Evolutionary conservation across 176 grass and related monocot species (phyloP), one percentile per base, ranked within the genome.

Genomic region (Ensete glaucum): DNA sequence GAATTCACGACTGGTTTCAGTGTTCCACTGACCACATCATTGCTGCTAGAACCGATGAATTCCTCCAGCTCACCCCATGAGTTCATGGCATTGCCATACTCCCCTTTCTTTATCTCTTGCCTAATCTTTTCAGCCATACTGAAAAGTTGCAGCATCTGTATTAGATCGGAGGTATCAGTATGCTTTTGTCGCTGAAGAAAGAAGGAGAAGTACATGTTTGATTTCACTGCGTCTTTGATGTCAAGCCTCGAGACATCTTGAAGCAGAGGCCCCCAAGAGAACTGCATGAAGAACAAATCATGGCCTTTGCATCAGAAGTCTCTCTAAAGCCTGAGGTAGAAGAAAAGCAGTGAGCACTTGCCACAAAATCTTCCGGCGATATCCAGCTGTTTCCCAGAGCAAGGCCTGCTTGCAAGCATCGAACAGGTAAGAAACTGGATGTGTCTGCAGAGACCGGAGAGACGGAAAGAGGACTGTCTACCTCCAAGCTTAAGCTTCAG

Each of bases 331-430:
- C 3, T 43, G 34, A 43, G 34, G 34, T 43, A 43, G 34, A 16
- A 69, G 13, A 69, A 43, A 69, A 69, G 27, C 48, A 43, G 11
- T 69, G 13, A 64, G 54, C 0, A 84, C 29, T 77, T 25, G 89
- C 88, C 85, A 98, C 90, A 69, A 69, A 98, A 78, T 93, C 86
- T 63, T 89, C 50, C 3, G 94, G 94, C 0, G 94, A 98, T 82
- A 98, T 98, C 94, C 94, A 98, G 81, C 88, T 89, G 73, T 93
- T 72, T 1, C 94, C 94, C 11, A 97, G 80, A 11, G 88, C 90
- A 66, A 97, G 77, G 0, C 90, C 91, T 91, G 72, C 60, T 71
- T 7, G 65, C 34, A 62, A 2, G 53, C 17, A 62, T 62, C 26
- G 9, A 54, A 43, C 34, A 43, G 34, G 34, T 43, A 43, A 43